A percentile compares a stretch with the other conserved stretches of the same genome.
phyloP scores from a whole-genome alignment of 2,329 filamentous ascomycete species.

The Chrysoporthe puriensis region DNA sequence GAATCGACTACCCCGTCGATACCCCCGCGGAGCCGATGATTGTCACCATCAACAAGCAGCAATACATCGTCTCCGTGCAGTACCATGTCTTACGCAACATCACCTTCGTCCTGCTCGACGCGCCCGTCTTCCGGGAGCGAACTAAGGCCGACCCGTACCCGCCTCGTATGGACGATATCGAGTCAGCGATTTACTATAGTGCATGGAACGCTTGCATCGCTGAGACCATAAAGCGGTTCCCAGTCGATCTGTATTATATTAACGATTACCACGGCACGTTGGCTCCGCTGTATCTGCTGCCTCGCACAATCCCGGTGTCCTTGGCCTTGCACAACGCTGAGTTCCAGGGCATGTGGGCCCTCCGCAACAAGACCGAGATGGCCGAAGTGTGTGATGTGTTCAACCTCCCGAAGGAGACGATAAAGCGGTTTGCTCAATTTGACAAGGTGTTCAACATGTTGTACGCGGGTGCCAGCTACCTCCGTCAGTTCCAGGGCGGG shows the following conservation, averaged over 20 bases:
- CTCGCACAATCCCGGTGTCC: conserved; percentile 62
- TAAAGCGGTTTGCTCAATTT: conserved; percentile 65
- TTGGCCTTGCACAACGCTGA: conserved; percentile 70
- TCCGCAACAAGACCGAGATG: conserved; percentile 59
- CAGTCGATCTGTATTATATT: conserved; percentile 43
- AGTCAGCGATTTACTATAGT: conserved; percentile 69
- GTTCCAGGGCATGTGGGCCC: conserved; percentile 69
- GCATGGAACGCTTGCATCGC: conserved; percentile 72
- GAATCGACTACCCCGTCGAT: conserved; percentile 65
- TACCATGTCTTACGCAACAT: conserved; percentile 68
- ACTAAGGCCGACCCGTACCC: conserved; percentile 65
- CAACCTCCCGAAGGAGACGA: conserved; percentile 60
- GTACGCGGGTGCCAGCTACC: conserved; percentile 61
- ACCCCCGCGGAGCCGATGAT: conserved; percentile 62
- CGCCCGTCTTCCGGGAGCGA: conserved; percentile 68
- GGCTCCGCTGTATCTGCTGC: conserved; percentile 67
- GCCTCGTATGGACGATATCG: conserved; percentile 66
- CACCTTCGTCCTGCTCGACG: conserved; percentile 69
- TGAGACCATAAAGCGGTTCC: conserved; percentile 59
- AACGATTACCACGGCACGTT: conserved; percentile 43
- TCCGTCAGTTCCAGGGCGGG: conserved; percentile 66
- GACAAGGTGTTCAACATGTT: conserved; percentile 69
- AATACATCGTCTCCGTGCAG: conserved; percentile 65
- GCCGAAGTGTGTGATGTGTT: conserved; percentile 66
- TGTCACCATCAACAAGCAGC: conserved; percentile 62